Percentiles rank a stretch among this genome's conserved stretches.
These are phyloP conservation scores for Rhipidocladum racemiflorum DNA, from an alignment of 176 grass and related monocot genomes.

Conservation along the genomic window DNA sequence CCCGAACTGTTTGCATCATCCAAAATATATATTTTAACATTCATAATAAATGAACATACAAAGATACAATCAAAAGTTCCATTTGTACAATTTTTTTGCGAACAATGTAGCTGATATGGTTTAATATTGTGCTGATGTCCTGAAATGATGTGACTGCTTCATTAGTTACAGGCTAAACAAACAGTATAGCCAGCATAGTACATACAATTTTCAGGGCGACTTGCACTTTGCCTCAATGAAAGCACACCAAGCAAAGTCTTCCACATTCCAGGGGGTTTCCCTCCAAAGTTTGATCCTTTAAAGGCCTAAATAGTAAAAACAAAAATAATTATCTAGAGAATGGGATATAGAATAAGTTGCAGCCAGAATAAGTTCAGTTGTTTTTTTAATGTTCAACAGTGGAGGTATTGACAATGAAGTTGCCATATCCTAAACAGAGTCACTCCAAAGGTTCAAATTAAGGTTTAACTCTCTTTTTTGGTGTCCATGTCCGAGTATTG, in stretches of 20 bases:
- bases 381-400: not conserved
- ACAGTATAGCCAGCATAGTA: slow-evolving; percentile 1
- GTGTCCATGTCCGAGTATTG: not conserved
- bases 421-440: not conserved
- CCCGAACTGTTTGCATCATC: slow-evolving; percentile 44
- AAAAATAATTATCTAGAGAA: not conserved
- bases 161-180: slow-evolving; percentile 20
- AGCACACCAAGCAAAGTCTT: slow-evolving; percentile 68
- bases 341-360: not conserved
- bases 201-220: slow-evolving; percentile 55
- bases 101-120: not conserved
- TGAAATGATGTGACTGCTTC: not conserved
- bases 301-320: slow-evolving; percentile 61
- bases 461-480: not conserved
- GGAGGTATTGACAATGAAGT: not conserved
- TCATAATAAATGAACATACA: not conserved
- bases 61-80: not conserved
- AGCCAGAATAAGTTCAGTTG: not conserved
- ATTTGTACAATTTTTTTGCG: not conserved
- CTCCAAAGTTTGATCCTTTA: slow-evolving; percentile 59
- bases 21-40: slow-evolving; percentile 16
- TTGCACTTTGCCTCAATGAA: slow-evolving; percentile 49
- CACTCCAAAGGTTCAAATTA: not conserved
- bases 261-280: slow-evolving; percentile 73
- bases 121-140: not conserved